phyloP scores from a whole-genome alignment of 345 rosid genomes.

The Alliaria petiolata region DNA sequence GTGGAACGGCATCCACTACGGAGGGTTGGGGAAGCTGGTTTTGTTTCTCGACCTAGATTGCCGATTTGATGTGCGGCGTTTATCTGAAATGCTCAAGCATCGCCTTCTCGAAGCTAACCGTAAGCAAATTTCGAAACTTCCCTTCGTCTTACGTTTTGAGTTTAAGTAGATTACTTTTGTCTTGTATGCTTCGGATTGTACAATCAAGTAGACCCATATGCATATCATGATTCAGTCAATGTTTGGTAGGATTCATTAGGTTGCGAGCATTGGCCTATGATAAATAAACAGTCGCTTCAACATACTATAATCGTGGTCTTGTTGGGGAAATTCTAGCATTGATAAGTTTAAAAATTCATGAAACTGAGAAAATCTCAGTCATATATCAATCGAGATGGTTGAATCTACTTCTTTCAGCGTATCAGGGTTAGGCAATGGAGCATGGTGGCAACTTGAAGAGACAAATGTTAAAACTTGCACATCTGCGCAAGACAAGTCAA shows the following conservation, averaged over 20 bases:
- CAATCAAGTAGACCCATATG: not conserved
- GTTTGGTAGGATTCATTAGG: not conserved
- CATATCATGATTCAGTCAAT: not conserved
- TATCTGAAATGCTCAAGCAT: constrained; percentile 53
- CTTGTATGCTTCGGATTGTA: not conserved
- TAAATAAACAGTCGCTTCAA: not conserved
- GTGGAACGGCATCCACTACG: constrained; percentile 63
- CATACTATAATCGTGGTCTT: not conserved
- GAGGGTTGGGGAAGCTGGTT: constrained; percentile 58
- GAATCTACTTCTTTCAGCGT: constrained; percentile 5
- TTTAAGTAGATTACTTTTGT: not conserved
- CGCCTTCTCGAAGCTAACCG: constrained; percentile 45
- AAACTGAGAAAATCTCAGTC: not conserved
- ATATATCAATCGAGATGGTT: not conserved
- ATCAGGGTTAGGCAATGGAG: constrained; percentile 29
- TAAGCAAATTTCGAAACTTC: not conserved
- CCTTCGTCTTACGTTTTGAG: not conserved
- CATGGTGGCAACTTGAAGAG: constrained; percentile 27
- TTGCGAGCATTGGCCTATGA: not conserved
- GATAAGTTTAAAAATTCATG: not conserved
- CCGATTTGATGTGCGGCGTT: constrained; percentile 56
- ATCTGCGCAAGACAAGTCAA: not conserved
- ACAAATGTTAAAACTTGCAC: not conserved
- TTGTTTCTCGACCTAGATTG: constrained; percentile 76
- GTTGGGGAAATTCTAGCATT: not conserved